A percentile compares a stretch with the other conserved stretches of the same genome.
Conservation (phyloP, 2,329 filamentous ascomycete species). For the Pseudogymnoascus sp. region DNA sequence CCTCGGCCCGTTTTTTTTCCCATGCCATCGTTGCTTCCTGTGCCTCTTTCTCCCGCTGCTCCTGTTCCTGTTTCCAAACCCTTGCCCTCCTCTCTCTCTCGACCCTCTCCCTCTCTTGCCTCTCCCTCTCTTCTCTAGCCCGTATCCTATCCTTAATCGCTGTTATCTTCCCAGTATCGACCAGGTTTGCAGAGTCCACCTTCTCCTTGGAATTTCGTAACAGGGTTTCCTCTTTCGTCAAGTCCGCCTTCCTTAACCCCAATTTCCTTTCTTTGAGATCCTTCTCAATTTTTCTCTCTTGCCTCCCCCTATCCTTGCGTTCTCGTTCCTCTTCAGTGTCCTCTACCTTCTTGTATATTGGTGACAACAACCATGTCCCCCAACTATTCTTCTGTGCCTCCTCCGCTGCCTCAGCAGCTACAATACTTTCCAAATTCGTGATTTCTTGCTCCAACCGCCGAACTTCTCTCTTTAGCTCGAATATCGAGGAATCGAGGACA, state of each 20-base stretch:
- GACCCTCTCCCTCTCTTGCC: conserved; percentile 10
- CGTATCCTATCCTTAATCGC: conserved; percentile 11
- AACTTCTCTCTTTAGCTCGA: conserved; percentile 18
- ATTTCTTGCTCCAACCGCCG: conserved; percentile 24
- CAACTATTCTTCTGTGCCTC: conserved; percentile 28
- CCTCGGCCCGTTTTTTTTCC: conserved; percentile 14
- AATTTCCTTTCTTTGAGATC: conserved; percentile 28
- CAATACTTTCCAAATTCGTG: conserved; percentile 21
- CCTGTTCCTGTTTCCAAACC: conserved; percentile 13
- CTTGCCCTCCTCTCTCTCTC: conserved; percentile 12
- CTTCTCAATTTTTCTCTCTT: conserved; percentile 27
- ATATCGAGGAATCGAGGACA: conserved; percentile 18
- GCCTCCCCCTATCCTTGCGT: conserved; percentile 25
- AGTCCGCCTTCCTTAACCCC: conserved; percentile 14
- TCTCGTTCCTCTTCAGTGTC: conserved; percentile 29
- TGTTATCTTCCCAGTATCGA: conserved; percentile 13
- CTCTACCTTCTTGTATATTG: conserved; percentile 22
- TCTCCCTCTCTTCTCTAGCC: conserved; percentile 9
- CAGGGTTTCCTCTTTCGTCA: conserved; percentile 14
- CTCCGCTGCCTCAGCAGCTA: conserved; percentile 22
- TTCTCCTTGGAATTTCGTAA: conserved; percentile 10
- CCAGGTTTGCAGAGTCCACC: conserved; percentile 12
- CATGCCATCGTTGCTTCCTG: conserved; percentile 12
- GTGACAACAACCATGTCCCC: conserved; percentile 25
- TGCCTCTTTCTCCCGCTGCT: conserved; percentile 12